Conservation (phyloP, 2,329 filamentous ascomycete species). For the Geosmithia flava region DNA sequence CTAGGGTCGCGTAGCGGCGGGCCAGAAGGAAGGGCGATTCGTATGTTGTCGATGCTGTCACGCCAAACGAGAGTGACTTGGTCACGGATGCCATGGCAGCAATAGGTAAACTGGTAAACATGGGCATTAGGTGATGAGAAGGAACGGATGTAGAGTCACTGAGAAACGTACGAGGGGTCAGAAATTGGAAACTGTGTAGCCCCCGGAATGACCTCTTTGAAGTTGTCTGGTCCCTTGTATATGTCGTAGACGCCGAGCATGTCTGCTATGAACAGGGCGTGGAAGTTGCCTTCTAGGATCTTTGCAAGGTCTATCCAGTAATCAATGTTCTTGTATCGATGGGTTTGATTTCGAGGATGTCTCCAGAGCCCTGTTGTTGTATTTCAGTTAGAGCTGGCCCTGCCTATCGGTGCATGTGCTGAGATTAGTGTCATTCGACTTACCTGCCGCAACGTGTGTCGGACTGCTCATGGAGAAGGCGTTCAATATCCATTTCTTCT, state of each 20-base stretch:
- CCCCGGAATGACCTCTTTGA: slow-evolving; percentile 13
- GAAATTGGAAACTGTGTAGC: slow-evolving; percentile 29
- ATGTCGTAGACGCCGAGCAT: slow-evolving; percentile 29
- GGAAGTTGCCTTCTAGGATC: slow-evolving; percentile 33
- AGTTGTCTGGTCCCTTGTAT: slow-evolving; percentile 7
- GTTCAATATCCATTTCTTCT: slow-evolving; percentile 8
- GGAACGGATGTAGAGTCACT: neutral
- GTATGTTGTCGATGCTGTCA: slow-evolving; percentile 21
- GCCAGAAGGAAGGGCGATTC: slow-evolving; percentile 20
- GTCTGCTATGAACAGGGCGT: slow-evolving; percentile 37
- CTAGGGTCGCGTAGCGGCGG: slow-evolving; percentile 18
- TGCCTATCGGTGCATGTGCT: too few species aligned
- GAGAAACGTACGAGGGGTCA: slow-evolving; percentile 16
- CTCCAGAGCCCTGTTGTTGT: slow-evolving; percentile 8
- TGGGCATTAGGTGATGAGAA: neutral
- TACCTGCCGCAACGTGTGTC: slow-evolving; percentile 5
- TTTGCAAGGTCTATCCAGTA: slow-evolving; percentile 34
- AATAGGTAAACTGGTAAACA: slow-evolving; percentile 11
- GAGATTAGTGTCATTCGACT: neutral
- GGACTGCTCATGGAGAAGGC: slow-evolving; percentile 9
- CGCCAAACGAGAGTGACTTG: slow-evolving; percentile 24
- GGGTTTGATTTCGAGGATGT: slow-evolving; percentile 8
- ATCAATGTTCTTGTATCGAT: slow-evolving; percentile 10
- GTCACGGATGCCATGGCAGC: slow-evolving; percentile 33
- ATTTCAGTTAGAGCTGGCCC: too few species aligned